Conservation (phyloP, 352 stramenopile species). For the Thalassiosira exigua region DNA sequence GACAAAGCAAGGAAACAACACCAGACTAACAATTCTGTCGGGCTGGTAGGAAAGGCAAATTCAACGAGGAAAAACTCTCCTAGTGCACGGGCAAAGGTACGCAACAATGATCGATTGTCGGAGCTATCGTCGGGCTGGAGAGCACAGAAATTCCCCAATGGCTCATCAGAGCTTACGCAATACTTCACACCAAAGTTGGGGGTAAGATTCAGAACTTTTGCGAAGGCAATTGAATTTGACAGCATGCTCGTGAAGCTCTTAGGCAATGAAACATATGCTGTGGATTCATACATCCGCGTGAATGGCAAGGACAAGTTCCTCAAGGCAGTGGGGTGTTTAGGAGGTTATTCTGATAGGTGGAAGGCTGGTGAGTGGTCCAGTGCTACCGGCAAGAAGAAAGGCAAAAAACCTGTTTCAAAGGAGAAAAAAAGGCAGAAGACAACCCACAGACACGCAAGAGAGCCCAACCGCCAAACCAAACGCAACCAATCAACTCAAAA, state of each 20-base stretch:
- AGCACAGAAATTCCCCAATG: neutral
- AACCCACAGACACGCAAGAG: neutral
- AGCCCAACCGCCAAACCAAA: neutral
- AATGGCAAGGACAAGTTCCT: neutral
- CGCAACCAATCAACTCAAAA: neutral
- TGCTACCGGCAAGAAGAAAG: constrained; percentile 11
- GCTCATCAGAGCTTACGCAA: neutral
- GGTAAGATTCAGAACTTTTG: neutral
- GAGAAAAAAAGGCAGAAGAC: constrained; percentile 13
- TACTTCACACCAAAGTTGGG: neutral
- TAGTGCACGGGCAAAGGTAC: neutral
- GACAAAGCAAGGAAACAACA: neutral
- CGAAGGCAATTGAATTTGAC: neutral
- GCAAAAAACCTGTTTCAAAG: constrained; percentile 10
- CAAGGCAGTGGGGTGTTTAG: neutral
- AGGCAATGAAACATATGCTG: neutral
- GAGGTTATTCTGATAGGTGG: neutral
- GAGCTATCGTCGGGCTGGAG: neutral
- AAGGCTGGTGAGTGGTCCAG: constrained; percentile 1
- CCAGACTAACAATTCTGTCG: too few species aligned
- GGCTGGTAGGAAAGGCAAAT: neutral
- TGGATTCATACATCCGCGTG: neutral
- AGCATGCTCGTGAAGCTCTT: neutral
- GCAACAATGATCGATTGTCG: neutral
- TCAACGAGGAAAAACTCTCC: neutral